Conservation (phyloP, 208 protist genomes). For the Porcisia deanei region DNA sequence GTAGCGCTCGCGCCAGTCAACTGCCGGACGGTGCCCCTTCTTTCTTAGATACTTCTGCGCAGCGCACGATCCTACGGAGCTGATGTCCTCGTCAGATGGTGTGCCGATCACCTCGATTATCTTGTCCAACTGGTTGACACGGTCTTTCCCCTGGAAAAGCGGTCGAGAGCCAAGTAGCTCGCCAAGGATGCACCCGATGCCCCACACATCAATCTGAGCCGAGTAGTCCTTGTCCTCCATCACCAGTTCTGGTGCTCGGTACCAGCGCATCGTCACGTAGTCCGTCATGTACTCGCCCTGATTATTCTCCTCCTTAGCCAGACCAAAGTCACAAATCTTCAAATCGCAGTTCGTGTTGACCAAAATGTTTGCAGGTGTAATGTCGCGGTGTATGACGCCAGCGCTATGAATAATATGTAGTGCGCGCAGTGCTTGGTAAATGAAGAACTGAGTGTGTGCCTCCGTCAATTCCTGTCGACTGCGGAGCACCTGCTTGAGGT, state of each 20-base stretch:
- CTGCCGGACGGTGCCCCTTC: constrained; percentile 47
- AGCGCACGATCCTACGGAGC: constrained; percentile 62
- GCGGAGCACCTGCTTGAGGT: constrained; percentile 94
- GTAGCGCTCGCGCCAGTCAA: constrained; percentile 78
- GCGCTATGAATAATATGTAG: constrained; percentile 95
- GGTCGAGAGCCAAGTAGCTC: constrained; percentile 87
- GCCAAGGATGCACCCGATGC: constrained; percentile 88
- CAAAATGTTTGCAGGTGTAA: constrained; percentile 96
- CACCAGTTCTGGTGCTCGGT: constrained; percentile 93
- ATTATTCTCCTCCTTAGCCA: constrained; percentile 88
- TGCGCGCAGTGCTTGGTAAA: constrained; percentile 95
- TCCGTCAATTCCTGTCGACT: constrained; percentile 91
- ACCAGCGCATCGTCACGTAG: constrained; percentile 96
- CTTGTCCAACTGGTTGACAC: constrained; percentile 91
- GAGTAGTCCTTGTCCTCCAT: constrained; percentile 93
- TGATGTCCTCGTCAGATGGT: constrained; percentile 85
- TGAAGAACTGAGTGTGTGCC: constrained; percentile 95
- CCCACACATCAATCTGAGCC: constrained; percentile 91
- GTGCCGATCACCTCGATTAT: constrained; percentile 94
- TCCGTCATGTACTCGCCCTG: constrained; percentile 93
- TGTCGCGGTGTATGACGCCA: constrained; percentile 96
- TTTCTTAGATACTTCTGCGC: constrained; percentile 91
- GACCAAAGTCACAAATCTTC: constrained; percentile 96
- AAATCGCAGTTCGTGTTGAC: constrained; percentile 97
- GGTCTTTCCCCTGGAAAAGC: constrained; percentile 90